These are phyloP conservation scores for Aegilops tauschii DNA, from an alignment of 176 grass and related monocot genomes.

Conservation along the genomic window DNA sequence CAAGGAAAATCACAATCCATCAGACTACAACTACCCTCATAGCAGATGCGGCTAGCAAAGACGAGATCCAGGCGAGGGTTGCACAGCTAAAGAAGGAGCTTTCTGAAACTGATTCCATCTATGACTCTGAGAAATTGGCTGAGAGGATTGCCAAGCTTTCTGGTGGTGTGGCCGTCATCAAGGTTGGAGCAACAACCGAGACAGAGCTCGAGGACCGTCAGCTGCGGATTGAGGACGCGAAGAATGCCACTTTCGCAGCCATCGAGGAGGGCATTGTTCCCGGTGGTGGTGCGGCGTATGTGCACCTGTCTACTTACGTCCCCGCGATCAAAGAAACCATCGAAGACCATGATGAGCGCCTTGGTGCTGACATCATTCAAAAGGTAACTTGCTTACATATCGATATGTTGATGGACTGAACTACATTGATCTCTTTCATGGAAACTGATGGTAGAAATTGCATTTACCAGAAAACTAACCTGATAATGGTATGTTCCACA, in stretches of 20 bases:
- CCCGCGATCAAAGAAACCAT: constrained; percentile 48
- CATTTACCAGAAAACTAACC: neutral
- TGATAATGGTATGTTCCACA: neutral
- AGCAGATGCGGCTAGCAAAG: constrained; percentile 58
- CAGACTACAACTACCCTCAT: constrained; percentile 56
- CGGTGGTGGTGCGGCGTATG: constrained; percentile 53
- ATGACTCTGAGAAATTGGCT: constrained; percentile 51
- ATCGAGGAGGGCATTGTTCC: constrained; percentile 72
- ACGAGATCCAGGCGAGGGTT: constrained; percentile 61
- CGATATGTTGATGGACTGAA: neutral
- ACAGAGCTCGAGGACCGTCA: constrained; percentile 63
- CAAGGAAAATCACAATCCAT: constrained; percentile 56
- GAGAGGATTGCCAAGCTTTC: constrained; percentile 65
- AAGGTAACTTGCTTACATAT: constrained; percentile 36
- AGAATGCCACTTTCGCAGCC: constrained; percentile 55
- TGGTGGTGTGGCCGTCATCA: constrained; percentile 69
- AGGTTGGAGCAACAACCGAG: constrained; percentile 67
- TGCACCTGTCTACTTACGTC: constrained; percentile 51
- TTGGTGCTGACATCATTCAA: constrained; percentile 61
- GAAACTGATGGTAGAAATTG: neutral
- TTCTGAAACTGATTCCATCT: constrained; percentile 47
- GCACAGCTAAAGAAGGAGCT: constrained; percentile 65
- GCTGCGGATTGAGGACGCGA: constrained; percentile 58
- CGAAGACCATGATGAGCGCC: constrained; percentile 51
- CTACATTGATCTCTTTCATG: neutral